Evolutionary conservation across 2,329 filamentous ascomycete species (phyloP).

Genomic region (Ceratocystis colombiana): DNA sequence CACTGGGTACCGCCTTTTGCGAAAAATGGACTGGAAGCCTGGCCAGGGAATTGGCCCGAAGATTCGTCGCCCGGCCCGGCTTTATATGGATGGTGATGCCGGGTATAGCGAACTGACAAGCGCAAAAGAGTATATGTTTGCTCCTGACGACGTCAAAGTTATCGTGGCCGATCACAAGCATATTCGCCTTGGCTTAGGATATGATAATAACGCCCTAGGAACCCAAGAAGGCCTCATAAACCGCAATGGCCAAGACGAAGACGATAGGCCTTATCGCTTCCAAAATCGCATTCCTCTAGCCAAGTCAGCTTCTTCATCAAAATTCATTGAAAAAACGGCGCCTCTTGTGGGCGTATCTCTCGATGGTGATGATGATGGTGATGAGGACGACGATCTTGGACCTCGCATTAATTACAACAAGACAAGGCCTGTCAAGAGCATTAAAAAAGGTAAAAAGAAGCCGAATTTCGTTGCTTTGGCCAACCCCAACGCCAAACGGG

Average conservation of each 20-base stretch:
- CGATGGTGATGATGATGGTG: conserved; percentile 39
- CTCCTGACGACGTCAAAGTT: conserved; percentile 66
- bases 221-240: background rate
- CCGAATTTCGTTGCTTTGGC: conserved; percentile 29
- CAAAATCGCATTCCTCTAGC: conserved; percentile 34
- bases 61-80: conserved; percentile 60
- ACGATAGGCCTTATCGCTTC: conserved; percentile 38
- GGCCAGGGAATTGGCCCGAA: conserved; percentile 90
- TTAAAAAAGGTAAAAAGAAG: conserved; percentile 43
- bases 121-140: conserved; percentile 55
- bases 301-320: background rate
- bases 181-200: conserved; percentile 61
- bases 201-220: background rate
- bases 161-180: conserved; percentile 53
- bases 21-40: conserved; percentile 91
- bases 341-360: conserved; percentile 33
- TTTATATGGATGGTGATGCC: conserved; percentile 36
- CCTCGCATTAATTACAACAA: conserved; percentile 26
- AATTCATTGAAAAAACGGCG: conserved; percentile 35
- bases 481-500: conserved; percentile 9
- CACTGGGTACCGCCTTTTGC: conserved; percentile 74
- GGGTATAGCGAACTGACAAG: background rate
- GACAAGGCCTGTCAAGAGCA: conserved; percentile 28
- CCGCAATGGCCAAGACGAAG: background rate
- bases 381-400: conserved; percentile 38